Evolutionary conservation across 2,329 filamentous ascomycete genomes (phyloP), one percentile per base, ranked within the genome.

Genomic region (Botrytis aclada): DNA sequence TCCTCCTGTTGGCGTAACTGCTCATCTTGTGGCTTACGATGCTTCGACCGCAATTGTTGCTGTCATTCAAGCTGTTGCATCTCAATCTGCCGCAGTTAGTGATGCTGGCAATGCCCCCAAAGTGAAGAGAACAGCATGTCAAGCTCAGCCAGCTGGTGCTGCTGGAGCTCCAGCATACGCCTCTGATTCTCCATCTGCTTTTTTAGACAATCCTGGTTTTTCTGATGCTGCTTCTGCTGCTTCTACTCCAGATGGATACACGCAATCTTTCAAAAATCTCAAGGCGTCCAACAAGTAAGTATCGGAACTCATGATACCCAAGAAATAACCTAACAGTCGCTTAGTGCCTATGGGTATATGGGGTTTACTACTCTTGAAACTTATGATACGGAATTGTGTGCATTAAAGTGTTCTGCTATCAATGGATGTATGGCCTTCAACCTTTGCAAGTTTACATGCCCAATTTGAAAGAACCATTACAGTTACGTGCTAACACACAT

Each of bases 291-390:
- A 54, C 25, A 54, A 54, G 51, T 54, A 29, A 54, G 14, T 29
- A 29, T 29, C 18, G 16, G 5, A 54, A 54, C 1, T 6, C 12
- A 29, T 0, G 0, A 18, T 18, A 8, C 2, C n/a, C 2, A 2
- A 54, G 6, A 29, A 8, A 54, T 3, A 54, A 54, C 0, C 6
- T 18, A 4, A 54, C 5, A 29, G 3, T n/a, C 14, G n/a, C 6
- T 5, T 54, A 54, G 25, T 29, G 51, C 51, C 14, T 16, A 54
- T 54, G 51, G 51, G 16, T 54, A 54, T 29, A 54, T 54, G 51
- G 12, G 51, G 1, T 29, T n/a, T 0, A 54, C 51, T 29, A 54
- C 51, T 54, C 51, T 54, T 29, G n/a, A 18, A 3, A 16, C 4
- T 12, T 54, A 54, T 54, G 51, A 54, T 54, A 16, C 51, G 6